Conservation (phyloP, 352 stramenopile species). For the Phytophthora pistaciae region DNA sequence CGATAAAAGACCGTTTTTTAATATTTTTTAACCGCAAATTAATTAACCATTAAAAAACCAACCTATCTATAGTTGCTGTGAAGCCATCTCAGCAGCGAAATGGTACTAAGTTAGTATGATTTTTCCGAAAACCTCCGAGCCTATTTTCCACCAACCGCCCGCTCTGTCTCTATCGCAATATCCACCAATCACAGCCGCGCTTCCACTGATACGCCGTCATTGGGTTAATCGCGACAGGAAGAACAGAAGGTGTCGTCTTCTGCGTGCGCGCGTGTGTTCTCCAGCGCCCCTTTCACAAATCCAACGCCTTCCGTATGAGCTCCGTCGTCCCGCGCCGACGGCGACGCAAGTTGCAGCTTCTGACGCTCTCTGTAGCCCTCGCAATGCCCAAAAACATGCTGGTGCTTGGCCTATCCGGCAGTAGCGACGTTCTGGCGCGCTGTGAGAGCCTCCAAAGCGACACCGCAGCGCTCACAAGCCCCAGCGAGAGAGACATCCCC, state of each 20-base stretch:
- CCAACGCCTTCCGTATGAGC: conserved; percentile 11
- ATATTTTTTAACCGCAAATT: too few species aligned
- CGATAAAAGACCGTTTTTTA: too few species aligned
- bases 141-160: too few species aligned
- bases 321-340: conserved; percentile 1
- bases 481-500: conserved; percentile 19
- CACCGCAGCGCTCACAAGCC: conserved; percentile 7
- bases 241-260: background rate
- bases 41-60: too few species aligned
- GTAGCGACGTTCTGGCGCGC: conserved; percentile 36
- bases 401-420: background rate
- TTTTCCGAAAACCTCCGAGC: too few species aligned
- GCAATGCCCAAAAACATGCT: conserved; percentile 11
- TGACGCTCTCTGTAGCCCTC: conserved; percentile 26
- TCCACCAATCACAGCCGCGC: conserved; percentile 1
- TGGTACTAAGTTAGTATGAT: too few species aligned
- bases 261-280: background rate
- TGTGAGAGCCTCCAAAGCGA: conserved; percentile 32
- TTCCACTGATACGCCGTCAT: background rate
- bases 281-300: background rate
- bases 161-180: background rate
- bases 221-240: background rate
- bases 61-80: too few species aligned
- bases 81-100: too few species aligned
- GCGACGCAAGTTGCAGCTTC: conserved; percentile 28